A percentile compares a stretch with the other conserved stretches of the same genome.
phyloP scores from a whole-genome alignment of 1,139 yeast species.

The Diutina rugosa region DNA sequence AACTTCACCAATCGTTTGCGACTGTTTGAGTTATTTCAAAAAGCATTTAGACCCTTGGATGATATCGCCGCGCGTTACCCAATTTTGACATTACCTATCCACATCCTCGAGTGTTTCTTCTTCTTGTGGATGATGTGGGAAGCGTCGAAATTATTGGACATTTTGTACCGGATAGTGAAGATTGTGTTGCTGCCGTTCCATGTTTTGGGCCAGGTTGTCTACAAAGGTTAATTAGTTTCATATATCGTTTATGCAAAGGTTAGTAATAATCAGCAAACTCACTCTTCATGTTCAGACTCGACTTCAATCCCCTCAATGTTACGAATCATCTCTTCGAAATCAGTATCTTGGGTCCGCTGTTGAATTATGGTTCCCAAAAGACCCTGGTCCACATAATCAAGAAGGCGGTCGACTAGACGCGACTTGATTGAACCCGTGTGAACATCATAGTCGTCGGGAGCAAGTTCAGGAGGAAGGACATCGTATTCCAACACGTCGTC shows the following conservation, averaged over 20 bases:
- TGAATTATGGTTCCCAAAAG: background rate
- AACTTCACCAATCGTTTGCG: background rate
- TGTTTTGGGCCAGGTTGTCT: background rate
- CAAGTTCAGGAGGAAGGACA: constrained; percentile 59
- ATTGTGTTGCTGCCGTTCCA: background rate
- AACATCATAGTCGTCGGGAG: background rate
- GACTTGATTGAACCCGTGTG: background rate
- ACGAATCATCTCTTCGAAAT: background rate
- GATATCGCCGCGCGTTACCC: background rate
- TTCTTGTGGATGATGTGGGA: constrained; percentile 2
- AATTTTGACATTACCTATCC: background rate
- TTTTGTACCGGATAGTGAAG: background rate
- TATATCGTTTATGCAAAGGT: background rate
- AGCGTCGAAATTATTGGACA: background rate
- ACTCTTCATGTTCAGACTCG: background rate
- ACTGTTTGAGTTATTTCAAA: background rate
- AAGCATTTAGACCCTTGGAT: background rate
- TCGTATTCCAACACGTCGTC: constrained; percentile 59
- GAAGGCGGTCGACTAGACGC: background rate
- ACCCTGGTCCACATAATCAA: background rate
- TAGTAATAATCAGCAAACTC: background rate
- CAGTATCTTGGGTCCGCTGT: background rate
- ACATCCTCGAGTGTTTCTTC: background rate
- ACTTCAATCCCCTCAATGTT: background rate
- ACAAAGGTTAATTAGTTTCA: background rate